These are phyloP conservation scores for Nicotiana tomentosiformis DNA, from an alignment of 257 asterid genomes.

Conservation along the genomic window DNA sequence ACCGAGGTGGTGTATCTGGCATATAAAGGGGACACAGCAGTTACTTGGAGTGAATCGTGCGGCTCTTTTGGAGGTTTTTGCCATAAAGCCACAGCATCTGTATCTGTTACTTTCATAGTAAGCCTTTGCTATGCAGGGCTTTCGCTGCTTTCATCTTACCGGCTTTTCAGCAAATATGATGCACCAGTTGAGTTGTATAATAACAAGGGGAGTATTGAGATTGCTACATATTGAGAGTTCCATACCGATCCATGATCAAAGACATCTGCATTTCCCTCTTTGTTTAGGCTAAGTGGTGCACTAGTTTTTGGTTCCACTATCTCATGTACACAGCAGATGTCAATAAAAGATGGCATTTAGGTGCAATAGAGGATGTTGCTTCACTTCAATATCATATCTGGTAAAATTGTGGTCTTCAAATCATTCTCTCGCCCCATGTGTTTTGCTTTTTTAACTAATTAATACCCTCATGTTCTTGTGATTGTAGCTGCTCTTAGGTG, in stretches of 20 bases:
- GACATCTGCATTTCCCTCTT: background rate
- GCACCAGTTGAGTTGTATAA: conserved; percentile 41
- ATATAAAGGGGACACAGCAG: conserved; percentile 58
- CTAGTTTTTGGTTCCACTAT: background rate
- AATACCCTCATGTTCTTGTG: background rate
- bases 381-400: background rate
- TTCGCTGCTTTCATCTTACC: conserved; percentile 63
- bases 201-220: conserved; percentile 39
- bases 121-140: conserved; percentile 63
- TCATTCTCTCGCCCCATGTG: background rate
- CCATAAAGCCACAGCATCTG: conserved; percentile 62
- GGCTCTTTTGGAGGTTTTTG: conserved; percentile 67
- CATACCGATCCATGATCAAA: background rate
- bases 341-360: background rate
- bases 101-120: conserved; percentile 54
- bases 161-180: conserved; percentile 83
- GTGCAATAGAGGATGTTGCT: background rate
- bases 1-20: conserved; percentile 77
- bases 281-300: background rate
- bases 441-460: background rate
- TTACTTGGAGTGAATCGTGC: conserved; percentile 68
- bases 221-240: conserved; percentile 16
- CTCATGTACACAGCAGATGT: background rate
- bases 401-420: background rate
- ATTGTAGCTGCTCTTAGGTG: background rate